Evolutionary conservation across 352 stramenopile genomes (phyloP).

Genomic region (Ophiocytium majus): DNA sequence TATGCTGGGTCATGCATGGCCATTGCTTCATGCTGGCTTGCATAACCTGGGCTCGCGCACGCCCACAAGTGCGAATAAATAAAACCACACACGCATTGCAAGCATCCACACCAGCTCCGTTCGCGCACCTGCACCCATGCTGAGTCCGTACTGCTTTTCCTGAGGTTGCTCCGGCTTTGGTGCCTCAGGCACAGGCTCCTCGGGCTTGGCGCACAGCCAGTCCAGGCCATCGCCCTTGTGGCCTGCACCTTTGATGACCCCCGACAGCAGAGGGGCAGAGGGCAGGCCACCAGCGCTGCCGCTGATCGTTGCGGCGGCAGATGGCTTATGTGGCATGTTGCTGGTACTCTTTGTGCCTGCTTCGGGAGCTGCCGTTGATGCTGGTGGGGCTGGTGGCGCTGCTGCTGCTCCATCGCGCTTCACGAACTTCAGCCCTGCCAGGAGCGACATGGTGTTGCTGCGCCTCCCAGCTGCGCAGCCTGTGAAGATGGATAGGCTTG

Average conservation of each 20-base stretch:
- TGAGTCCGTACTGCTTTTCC: not conserved
- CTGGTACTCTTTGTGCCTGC: not conserved
- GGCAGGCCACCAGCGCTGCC: too few species aligned
- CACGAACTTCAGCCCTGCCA: conserved; percentile 43
- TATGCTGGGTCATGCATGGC: too few species aligned
- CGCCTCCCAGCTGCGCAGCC: too few species aligned
- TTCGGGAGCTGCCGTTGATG: not conserved
- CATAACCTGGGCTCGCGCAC: too few species aligned
- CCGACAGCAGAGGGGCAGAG: not conserved
- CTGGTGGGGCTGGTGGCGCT: not conserved
- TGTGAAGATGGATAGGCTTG: too few species aligned
- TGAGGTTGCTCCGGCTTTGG: not conserved
- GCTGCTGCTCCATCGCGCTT: conserved; percentile 36
- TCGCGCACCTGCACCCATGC: not conserved
- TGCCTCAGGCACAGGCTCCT: not conserved
- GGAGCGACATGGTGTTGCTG: conserved; percentile 28
- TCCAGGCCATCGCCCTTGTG: not conserved
- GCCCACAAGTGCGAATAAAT: too few species aligned
- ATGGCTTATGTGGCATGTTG: not conserved
- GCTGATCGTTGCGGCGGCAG: too few species aligned
- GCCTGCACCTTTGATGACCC: not conserved
- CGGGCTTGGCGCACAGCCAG: not conserved
- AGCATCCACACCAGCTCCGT: too few species aligned
- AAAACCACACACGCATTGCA: too few species aligned
- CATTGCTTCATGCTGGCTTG: too few species aligned